These are phyloP conservation scores for Thalia dealbata DNA, from an alignment of 176 grass and related monocot genomes.

Conservation along the genomic window DNA sequence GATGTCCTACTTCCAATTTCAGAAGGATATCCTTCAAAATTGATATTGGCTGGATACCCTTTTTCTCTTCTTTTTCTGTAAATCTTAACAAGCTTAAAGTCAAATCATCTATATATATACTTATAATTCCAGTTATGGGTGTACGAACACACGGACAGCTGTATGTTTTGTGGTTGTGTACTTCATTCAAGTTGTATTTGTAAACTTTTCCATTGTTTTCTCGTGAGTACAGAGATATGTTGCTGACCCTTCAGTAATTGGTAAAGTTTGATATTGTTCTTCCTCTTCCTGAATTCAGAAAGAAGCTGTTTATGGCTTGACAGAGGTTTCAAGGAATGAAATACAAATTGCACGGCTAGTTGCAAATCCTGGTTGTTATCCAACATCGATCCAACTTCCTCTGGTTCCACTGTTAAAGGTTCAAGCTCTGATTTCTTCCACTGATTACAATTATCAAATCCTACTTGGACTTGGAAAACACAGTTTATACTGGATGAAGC, in stretches of 20 bases:
- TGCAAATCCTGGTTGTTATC: slow-evolving; percentile 97
- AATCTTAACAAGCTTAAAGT: neutral
- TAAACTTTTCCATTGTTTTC: neutral
- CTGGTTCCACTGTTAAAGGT: slow-evolving; percentile 91
- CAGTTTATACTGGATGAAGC: neutral
- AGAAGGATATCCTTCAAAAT: no score
- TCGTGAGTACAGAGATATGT: neutral
- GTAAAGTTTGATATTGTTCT: neutral
- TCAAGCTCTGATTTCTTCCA: slow-evolving; percentile 6
- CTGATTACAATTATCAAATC: neutral
- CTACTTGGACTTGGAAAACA: neutral
- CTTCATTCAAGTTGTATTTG: neutral
- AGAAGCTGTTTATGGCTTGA: slow-evolving; percentile 88
- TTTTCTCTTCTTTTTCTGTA: neutral
- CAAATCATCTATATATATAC: neutral
- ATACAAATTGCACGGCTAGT: slow-evolving; percentile 65
- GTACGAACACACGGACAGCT: neutral
- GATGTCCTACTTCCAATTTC: no score
- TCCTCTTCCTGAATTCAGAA: slow-evolving; percentile 31
- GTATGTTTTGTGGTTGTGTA: neutral
- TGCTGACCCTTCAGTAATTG: neutral
- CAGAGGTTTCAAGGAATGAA: slow-evolving; percentile 70
- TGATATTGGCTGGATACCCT: no score
- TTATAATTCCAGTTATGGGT: neutral
- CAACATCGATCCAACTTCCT: slow-evolving; percentile 91